phyloP scores from a whole-genome alignment of 805 yeast genomes.

The Pichia cabralensis region DNA sequence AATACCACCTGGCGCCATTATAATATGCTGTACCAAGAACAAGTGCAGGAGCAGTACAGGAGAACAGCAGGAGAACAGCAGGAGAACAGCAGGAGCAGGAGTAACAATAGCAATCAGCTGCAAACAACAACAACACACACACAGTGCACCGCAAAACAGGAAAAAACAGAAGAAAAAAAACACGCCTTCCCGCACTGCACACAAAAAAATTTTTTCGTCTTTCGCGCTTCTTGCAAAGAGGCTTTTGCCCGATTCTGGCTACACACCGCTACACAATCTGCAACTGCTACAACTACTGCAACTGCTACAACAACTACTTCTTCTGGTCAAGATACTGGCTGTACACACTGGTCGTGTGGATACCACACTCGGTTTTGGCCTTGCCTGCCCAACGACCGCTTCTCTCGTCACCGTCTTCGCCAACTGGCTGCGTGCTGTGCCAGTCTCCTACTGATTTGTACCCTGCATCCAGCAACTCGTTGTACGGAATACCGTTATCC shows the following conservation, averaged over 20 bases:
- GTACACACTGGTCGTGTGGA: no score
- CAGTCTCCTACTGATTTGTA: slow-evolving; percentile 92
- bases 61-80: background rate
- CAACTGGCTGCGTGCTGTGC: slow-evolving; percentile 86
- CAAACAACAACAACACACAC: background rate
- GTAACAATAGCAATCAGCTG: background rate
- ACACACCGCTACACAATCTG: background rate
- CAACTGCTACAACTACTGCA: no score
- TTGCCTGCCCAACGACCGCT: slow-evolving; percentile 97
- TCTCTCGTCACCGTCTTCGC: slow-evolving; percentile 89
- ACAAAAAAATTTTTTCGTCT: no score
- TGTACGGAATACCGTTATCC: slow-evolving; percentile 70
- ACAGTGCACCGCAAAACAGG: no score
- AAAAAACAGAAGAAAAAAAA: no score
- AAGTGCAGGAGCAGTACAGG: background rate
- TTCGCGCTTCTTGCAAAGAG: no score
- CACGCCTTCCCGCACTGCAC: no score
- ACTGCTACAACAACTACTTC: no score
- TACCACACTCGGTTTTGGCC: slow-evolving; percentile 91
- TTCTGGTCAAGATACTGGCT: no score
- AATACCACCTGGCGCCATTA: slow-evolving; percentile 36
- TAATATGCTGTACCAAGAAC: no score
- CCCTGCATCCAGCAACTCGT: slow-evolving; percentile 73
- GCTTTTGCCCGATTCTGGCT: no score
- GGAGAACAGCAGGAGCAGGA: background rate